phyloP scores from a whole-genome alignment of 2,329 filamentous ascomycete species.

The Tolypocladium ovalisporum region DNA sequence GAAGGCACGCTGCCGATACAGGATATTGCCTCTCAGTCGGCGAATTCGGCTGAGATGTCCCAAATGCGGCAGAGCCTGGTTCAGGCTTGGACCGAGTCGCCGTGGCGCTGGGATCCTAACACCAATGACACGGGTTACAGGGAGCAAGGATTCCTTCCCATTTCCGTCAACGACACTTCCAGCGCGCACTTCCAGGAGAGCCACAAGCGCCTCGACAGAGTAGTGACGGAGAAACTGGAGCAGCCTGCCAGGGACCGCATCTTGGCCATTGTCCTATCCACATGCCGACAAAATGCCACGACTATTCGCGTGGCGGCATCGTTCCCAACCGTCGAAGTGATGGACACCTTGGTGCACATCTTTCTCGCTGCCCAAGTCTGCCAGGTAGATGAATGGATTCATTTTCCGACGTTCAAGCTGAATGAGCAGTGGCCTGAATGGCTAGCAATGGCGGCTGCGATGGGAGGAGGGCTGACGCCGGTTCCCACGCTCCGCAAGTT shows the following conservation, averaged over 20 bases:
- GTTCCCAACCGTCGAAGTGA: constrained; percentile 48
- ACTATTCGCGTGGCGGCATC: constrained; percentile 44
- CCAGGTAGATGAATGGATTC: constrained; percentile 49
- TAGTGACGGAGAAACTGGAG: constrained; percentile 32
- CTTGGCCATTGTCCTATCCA: constrained; percentile 51
- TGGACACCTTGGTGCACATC: constrained; percentile 51
- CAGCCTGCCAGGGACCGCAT: constrained; percentile 46
- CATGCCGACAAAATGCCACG: constrained; percentile 39
- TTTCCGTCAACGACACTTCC: constrained; percentile 26
- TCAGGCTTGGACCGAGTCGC: constrained; percentile 38
- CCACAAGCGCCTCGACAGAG: constrained; percentile 24
- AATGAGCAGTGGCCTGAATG: constrained; percentile 47
- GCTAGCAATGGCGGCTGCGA: constrained; percentile 46
- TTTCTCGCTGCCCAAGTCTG: constrained; percentile 46
- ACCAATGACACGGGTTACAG: constrained; percentile 31
- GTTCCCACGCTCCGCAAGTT: constrained; percentile 49
- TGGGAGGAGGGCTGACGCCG: constrained; percentile 48
- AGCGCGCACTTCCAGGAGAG: constrained; percentile 27
- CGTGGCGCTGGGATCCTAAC: constrained; percentile 38
- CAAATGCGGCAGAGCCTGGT: constrained; percentile 36
- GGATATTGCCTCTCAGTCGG: constrained; percentile 14
- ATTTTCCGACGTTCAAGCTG: constrained; percentile 47
- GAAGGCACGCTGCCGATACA: constrained; percentile 10
- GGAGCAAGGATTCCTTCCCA: constrained; percentile 33
- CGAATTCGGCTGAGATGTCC: constrained; percentile 29